These are phyloP conservation scores for Botrytis fragariae DNA, from an alignment of 2,329 filamentous ascomycete species.

Conservation along the genomic window DNA sequence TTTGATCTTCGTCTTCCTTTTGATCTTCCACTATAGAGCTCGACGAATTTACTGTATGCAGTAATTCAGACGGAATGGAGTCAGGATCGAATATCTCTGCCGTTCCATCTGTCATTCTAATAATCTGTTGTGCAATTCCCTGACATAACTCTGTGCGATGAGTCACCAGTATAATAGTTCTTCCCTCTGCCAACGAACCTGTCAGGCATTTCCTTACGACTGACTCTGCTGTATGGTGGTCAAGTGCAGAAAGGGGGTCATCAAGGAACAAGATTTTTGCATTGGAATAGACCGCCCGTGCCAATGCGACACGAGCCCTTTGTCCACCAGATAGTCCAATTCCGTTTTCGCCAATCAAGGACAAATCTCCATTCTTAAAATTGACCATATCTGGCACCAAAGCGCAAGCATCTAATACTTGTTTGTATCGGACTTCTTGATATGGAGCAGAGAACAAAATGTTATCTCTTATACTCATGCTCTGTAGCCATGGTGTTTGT, in stretches of 20 bases:
- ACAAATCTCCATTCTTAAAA: conserved; percentile 63
- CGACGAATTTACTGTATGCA: conserved; percentile 27
- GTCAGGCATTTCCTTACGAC: conserved; percentile 57
- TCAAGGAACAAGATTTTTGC: conserved; percentile 55
- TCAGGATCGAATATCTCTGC: conserved; percentile 38
- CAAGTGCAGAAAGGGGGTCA: conserved; percentile 58
- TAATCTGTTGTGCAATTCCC: conserved; percentile 68
- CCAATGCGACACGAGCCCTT: conserved; percentile 58
- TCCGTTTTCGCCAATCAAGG: conserved; percentile 59
- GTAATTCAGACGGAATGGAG: conserved; percentile 31
- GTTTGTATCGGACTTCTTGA: conserved; percentile 65
- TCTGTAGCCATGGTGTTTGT: conserved; percentile 66
- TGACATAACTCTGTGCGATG: conserved; percentile 69
- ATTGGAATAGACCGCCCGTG: conserved; percentile 57
- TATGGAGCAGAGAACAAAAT: conserved; percentile 64
- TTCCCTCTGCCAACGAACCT: conserved; percentile 52
- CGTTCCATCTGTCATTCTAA: conserved; percentile 64
- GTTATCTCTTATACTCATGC: conserved; percentile 67
- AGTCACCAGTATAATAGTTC: conserved; percentile 59
- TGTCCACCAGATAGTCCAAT: conserved; percentile 61
- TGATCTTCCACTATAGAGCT: conserved; percentile 32
- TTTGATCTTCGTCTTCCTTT: conserved; percentile 36
- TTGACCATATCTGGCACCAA: conserved; percentile 59
- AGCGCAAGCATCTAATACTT: conserved; percentile 65
- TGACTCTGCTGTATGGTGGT: conserved; percentile 62